Percentiles rank a stretch among this genome's conserved stretches.
These are phyloP conservation scores for Debaryomyces hansenii DNA, from an alignment of 805 yeast genomes.

Conservation along the genomic window DNA sequence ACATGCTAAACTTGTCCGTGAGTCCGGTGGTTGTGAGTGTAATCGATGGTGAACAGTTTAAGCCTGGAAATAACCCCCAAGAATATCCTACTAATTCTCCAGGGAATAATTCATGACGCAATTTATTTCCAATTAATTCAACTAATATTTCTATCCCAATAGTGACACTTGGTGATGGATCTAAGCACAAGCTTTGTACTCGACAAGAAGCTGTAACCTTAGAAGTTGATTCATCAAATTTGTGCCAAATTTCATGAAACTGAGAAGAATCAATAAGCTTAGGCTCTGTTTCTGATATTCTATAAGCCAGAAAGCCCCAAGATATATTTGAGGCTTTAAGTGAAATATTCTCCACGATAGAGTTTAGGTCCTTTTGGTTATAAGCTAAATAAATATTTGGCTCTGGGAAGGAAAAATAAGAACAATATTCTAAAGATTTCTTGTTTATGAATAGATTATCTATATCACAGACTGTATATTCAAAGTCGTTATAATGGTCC, in stretches of 20 bases:
- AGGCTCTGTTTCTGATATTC: constrained; percentile 25
- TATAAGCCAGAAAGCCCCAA: background rate
- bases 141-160: constrained; percentile 55
- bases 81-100: constrained; percentile 54
- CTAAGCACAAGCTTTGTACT: constrained; percentile 28
- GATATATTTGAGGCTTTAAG: background rate
- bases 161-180: constrained; percentile 36
- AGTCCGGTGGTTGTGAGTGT: constrained; percentile 57
- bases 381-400: constrained; percentile 38
- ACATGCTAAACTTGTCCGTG: constrained; percentile 31
- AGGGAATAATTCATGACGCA: constrained; percentile 49
- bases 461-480: background rate
- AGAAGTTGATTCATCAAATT: constrained; percentile 32
- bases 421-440: background rate
- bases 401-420: constrained; percentile 18
- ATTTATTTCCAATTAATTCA: constrained; percentile 42
- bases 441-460: background rate
- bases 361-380: constrained; percentile 22
- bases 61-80: constrained; percentile 57
- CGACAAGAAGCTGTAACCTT: constrained; percentile 48
- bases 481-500: background rate
- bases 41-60: constrained; percentile 54
- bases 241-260: constrained; percentile 53
- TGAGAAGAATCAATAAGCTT: constrained; percentile 30
- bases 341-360: background rate